Conservation (phyloP, 2,329 filamentous ascomycete genomes). For the Diaporthe citriasiana region DNA sequence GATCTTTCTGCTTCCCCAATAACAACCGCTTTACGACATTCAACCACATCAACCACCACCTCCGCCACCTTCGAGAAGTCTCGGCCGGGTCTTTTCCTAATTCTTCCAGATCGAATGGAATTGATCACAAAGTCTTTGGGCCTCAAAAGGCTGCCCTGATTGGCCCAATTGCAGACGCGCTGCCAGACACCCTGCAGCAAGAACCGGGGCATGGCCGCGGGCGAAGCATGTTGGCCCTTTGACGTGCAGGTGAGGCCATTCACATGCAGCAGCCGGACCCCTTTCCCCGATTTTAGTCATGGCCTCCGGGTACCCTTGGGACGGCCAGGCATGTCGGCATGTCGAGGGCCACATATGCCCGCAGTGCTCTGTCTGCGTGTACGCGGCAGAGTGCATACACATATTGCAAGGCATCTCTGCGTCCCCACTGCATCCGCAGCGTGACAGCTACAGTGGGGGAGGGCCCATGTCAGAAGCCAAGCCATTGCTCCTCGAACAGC, state of each 20-base stretch:
- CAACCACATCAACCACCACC: neutral
- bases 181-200: conserved; percentile 9
- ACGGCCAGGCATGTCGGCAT: conserved; percentile 8
- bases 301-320: neutral
- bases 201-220: neutral
- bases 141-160: neutral
- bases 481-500: neutral
- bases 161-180: neutral
- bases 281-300: conserved; percentile 17
- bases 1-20: conserved; percentile 9
- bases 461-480: conserved; percentile 22
- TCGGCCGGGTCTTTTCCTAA: neutral
- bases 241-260: conserved; percentile 30
- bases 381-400: conserved; percentile 21
- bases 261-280: conserved; percentile 23
- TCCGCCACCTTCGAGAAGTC: neutral
- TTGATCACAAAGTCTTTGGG: neutral
- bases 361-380: neutral
- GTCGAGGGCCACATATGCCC: conserved; percentile 22
- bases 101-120: neutral
- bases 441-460: conserved; percentile 32
- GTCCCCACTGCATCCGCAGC: conserved; percentile 28
- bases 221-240: conserved; percentile 6
- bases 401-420: conserved; percentile 28
- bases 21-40: neutral